phyloP scores from a whole-genome alignment of 2,329 filamentous ascomycete genomes.

The Fonsecaea pugnacius region DNA sequence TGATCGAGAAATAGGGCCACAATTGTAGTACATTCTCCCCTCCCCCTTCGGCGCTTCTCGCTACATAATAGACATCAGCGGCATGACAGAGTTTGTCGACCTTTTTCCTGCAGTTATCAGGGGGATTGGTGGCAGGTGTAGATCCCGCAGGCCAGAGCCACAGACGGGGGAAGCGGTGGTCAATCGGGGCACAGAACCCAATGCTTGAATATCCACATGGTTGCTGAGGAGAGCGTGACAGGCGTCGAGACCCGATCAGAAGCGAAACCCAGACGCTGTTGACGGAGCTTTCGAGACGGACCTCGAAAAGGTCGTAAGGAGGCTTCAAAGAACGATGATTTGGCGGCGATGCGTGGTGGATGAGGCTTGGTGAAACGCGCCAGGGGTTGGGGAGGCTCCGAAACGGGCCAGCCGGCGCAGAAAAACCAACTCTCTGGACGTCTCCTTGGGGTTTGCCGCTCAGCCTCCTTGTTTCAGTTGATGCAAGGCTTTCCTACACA shows the following conservation, averaged over 20 bases:
- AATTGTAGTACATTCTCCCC: neutral
- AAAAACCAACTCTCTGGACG: slow-evolving; percentile 6
- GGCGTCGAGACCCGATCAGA: slow-evolving; percentile 1
- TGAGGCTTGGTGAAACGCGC: slow-evolving; percentile 29
- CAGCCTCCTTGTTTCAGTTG: slow-evolving; percentile 32
- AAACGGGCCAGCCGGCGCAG: neutral
- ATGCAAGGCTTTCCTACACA: slow-evolving; percentile 29
- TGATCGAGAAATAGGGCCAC: slow-evolving; percentile 17
- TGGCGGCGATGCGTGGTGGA: slow-evolving; percentile 21
- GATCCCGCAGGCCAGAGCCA: slow-evolving; percentile 13
- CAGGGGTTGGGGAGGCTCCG: slow-evolving; percentile 14
- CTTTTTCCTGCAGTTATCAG: slow-evolving; percentile 16
- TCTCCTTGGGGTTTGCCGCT: slow-evolving; percentile 22
- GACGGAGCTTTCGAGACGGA: slow-evolving; percentile 13
- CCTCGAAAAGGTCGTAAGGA: slow-evolving; percentile 11
- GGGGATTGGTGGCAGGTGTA: slow-evolving; percentile 8
- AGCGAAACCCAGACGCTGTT: slow-evolving; percentile 25
- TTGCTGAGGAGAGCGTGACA: slow-evolving; percentile 9
- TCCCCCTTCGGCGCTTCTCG: slow-evolving; percentile 21
- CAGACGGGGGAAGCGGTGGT: slow-evolving; percentile 2
- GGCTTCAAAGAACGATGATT: slow-evolving; percentile 25
- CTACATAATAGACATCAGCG: slow-evolving; percentile 6
- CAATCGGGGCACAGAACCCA: slow-evolving; percentile 3
- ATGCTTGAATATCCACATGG: slow-evolving; percentile 19
- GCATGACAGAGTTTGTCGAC: slow-evolving; percentile 11